Percentiles rank a stretch among this genome's conserved stretches.
Evolutionary conservation across 495 filamentous ascomycete genomes (phyloP).

Genomic region (Daldinia decipiens): DNA sequence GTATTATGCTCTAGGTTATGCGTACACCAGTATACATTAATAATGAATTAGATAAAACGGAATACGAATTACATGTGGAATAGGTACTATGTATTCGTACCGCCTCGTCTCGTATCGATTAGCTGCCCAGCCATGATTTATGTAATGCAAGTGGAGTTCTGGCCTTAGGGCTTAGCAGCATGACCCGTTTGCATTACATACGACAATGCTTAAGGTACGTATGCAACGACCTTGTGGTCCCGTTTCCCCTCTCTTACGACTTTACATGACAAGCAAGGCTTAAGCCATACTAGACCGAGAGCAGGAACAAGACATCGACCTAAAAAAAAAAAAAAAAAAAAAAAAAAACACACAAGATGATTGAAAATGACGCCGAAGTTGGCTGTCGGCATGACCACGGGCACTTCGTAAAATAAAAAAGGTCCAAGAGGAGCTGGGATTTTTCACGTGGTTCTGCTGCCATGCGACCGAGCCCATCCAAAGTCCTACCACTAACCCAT

Average conservation of each 20-base stretch:
- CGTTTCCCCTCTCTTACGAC: background rate
- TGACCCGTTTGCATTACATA: slow-evolving; percentile 10
- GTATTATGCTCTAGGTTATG: background rate
- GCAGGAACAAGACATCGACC: background rate
- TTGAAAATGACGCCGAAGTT: slow-evolving; percentile 32
- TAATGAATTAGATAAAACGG: slow-evolving; percentile 2
- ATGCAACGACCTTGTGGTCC: slow-evolving; percentile 8
- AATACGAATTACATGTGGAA: background rate
- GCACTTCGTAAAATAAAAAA: slow-evolving; percentile 13
- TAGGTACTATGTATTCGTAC: no score
- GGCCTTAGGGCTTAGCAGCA: slow-evolving; percentile 36
- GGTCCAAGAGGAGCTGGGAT: slow-evolving; percentile 8
- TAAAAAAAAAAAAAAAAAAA: no score
- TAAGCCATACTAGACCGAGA: background rate
- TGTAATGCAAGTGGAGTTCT: slow-evolving; percentile 23
- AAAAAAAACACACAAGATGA: slow-evolving; percentile 17
- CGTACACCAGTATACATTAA: background rate
- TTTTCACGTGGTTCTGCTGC: slow-evolving; percentile 34
- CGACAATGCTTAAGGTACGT: background rate
- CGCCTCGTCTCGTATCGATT: slow-evolving; percentile 17
- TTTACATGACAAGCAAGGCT: background rate
- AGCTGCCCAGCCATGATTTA: slow-evolving; percentile 11
- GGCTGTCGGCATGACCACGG: slow-evolving; percentile 32
- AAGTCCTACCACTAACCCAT: slow-evolving; percentile 9
- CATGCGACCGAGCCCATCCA: slow-evolving; percentile 14